Base-by-base conservation (phyloP, 2,329 filamentous ascomycete genomes). In the Calycina herbarum region DNA sequence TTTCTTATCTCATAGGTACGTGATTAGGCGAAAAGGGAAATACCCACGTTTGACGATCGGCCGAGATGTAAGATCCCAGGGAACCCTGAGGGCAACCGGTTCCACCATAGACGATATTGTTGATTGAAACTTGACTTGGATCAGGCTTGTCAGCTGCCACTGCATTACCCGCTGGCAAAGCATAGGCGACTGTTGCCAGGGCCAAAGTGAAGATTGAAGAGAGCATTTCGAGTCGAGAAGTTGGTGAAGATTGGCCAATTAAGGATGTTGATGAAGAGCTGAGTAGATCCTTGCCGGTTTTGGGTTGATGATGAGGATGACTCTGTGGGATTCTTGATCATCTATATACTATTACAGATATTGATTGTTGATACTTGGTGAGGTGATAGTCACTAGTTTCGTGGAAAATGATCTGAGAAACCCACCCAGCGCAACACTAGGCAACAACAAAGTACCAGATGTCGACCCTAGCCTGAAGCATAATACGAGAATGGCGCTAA, bases 71-170 rank as follows among this genome's bases (percentile, higher is more conserved):
- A 56, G 64, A 66, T 5, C 63, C 66, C 8, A 72, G 40, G 15
- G 64, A 63, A 15, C 68, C 67, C 59, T 69, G 67, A 15, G 70
- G 70, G 40, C 70, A 71, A 24, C 70, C 70, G 38, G 64, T 64
- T 5, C 70, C 70, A 29, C 69, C 69, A 38, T 71, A 72, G 2
- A 59, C 59, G 13, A 72, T 68, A 17, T 61, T 58, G 13, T 66
- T 66, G 59, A 72, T 71, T 7, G 59, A 67, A 31, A 72, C 69
- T 48, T 67, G 51, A 48, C 63, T 66, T 38, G 67, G 64, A 35
- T 68, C 59, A 24, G 66, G 66, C 17, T 35, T 42, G 27, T 48
- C 58, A 29, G 61, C 42, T 20, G 64, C 17, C 20, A 13, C 48
- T 35, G 64, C 45, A 58, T 62, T 56, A 24, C 24, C 35, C 3